A percentile compares a stretch with the other conserved stretches of the same genome.
Conservation (phyloP, 1,284 basidiomycete species). For the Fomitopsis pinicola region DNA sequence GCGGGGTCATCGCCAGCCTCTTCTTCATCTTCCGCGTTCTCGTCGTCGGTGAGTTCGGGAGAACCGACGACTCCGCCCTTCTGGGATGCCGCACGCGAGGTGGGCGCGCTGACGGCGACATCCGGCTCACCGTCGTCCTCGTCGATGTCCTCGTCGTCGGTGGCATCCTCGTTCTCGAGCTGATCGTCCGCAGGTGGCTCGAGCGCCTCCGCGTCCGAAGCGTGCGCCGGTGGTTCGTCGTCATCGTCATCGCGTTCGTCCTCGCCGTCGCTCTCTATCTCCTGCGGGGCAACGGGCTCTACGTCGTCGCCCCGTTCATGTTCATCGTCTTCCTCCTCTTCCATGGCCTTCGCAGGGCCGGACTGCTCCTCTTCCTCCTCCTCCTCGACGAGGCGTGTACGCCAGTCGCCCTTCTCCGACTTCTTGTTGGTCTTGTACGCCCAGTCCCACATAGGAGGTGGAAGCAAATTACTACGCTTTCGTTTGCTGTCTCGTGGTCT, state of each 20-base stretch:
- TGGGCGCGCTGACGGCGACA: conserved; percentile 8
- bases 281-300: conserved; percentile 4
- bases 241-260: conserved; percentile 17
- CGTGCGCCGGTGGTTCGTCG: conserved; percentile 11
- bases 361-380: conserved; percentile 46
- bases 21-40: conserved; percentile 17
- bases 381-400: conserved; percentile 47
- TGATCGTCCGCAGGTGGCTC: conserved; percentile 10
- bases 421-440: conserved; percentile 45
- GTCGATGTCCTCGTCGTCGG: conserved; percentile 22
- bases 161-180: conserved; percentile 17
- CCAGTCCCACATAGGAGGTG: conserved; percentile 78
- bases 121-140: conserved; percentile 27
- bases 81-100: conserved; percentile 12
- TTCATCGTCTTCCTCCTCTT: conserved; percentile 57
- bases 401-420: conserved; percentile 21
- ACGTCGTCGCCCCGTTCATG: conserved; percentile 22
- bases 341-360: conserved; percentile 53
- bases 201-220: conserved; percentile 10
- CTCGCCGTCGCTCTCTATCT: conserved; percentile 12
- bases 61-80: conserved; percentile 14
- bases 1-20: conserved; percentile 25
- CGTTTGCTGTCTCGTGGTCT: conserved; percentile 30
- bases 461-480: conserved; percentile 65
- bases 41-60: conserved; percentile 22